Percentiles rank a stretch among this genome's conserved stretches.
Conservation (phyloP, 2,329 filamentous ascomycete genomes). For the Trichoderma hamatum region DNA sequence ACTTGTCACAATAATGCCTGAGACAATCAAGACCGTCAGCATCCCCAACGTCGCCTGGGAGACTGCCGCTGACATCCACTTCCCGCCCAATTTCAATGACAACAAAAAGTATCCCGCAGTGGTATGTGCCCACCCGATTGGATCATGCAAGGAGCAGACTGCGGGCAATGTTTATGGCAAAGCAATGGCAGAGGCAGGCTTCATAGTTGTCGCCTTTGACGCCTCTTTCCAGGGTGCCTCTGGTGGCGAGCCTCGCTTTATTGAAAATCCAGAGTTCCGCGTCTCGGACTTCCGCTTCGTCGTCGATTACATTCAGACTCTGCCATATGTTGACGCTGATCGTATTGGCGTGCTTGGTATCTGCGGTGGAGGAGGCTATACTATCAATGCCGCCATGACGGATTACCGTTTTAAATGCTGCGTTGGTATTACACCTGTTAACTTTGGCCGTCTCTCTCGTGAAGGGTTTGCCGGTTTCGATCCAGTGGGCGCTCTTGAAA, state of each 20-base stretch:
- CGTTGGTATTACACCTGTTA: background rate
- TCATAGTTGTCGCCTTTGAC: background rate
- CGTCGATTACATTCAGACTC: background rate
- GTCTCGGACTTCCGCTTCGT: background rate
- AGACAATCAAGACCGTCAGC: background rate
- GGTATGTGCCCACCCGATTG: background rate
- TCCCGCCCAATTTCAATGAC: background rate
- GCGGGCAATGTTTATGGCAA: background rate
- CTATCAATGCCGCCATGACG: background rate
- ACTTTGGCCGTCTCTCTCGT: background rate
- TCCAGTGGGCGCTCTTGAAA: background rate
- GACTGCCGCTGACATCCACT: background rate
- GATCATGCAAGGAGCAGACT: background rate
- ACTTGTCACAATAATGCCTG: background rate
- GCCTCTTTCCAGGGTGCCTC: background rate
- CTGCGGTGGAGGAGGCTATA: background rate
- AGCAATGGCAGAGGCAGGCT: background rate
- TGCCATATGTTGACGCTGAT: background rate
- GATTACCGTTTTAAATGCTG: background rate
- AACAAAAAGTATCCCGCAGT: background rate
- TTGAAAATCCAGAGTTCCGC: background rate
- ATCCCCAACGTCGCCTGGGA: constrained; percentile 8
- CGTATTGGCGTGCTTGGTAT: background rate
- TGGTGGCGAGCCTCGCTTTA: background rate
- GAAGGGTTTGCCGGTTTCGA: background rate